Evolutionary conservation across 2,329 filamentous ascomycete genomes (phyloP).

Genomic region (Pseudocercospora vitis): DNA sequence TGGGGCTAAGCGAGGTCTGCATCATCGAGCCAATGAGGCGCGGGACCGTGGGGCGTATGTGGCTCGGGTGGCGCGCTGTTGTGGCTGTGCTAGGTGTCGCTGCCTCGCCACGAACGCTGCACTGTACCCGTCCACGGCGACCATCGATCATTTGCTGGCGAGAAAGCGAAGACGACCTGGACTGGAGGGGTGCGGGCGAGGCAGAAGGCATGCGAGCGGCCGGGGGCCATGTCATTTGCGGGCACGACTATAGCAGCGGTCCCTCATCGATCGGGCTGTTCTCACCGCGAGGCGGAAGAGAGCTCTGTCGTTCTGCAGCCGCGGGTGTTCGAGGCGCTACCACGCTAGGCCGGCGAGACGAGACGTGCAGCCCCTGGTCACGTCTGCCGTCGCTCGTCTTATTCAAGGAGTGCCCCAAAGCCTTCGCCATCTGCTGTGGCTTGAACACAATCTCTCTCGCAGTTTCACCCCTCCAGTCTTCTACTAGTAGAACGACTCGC

Average conservation of each 20-base stretch:
- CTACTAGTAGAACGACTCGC: slow-evolving; percentile 18
- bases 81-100: slow-evolving; percentile 1
- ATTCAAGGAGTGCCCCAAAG: slow-evolving; percentile 17
- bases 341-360: slow-evolving; percentile 8
- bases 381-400: slow-evolving; percentile 13
- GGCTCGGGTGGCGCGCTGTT: no score
- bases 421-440: slow-evolving; percentile 24
- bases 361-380: slow-evolving; percentile 13
- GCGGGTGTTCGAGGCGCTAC: slow-evolving; percentile 17
- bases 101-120: slow-evolving; percentile 3
- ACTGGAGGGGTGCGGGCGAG: no score
- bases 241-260: slow-evolving; percentile 16
- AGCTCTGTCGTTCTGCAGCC: slow-evolving; percentile 10
- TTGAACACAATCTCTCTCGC: slow-evolving; percentile 24
- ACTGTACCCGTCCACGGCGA: no score
- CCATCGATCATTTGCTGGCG: slow-evolving; percentile 1
- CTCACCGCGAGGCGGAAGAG: slow-evolving; percentile 12
- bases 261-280: slow-evolving; percentile 18
- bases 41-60: no score
- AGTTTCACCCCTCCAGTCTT: slow-evolving; percentile 25
- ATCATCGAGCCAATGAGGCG: slow-evolving; percentile 10
- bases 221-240: slow-evolving; percentile 5
- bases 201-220: slow-evolving; percentile 10
- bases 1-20: slow-evolving; percentile 16
- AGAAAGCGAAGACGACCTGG: slow-evolving; percentile 4